A percentile compares a stretch with the other conserved stretches of the same genome.
Evolutionary conservation across 352 stramenopile species (phyloP).

Genomic region (Globisporangium perplexum): DNA sequence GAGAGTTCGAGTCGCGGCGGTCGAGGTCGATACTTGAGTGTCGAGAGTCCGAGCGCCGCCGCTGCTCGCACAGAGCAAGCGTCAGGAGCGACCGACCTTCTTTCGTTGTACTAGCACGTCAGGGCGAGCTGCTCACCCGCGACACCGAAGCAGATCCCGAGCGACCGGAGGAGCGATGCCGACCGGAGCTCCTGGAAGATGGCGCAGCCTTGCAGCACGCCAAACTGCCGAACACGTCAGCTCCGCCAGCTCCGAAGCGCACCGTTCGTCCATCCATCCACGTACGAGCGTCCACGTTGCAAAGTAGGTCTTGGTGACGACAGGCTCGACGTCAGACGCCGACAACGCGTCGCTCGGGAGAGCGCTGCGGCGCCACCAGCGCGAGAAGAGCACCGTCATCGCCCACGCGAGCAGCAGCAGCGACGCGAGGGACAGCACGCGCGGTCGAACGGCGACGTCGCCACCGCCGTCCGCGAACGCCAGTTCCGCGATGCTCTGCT

Average conservation of each 20-base stretch:
- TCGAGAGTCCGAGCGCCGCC: constrained; percentile 2
- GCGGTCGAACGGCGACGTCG: background rate
- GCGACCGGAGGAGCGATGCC: background rate
- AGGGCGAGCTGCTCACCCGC: constrained; percentile 1
- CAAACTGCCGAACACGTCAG: constrained; percentile 3
- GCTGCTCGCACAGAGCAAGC: constrained; percentile 2
- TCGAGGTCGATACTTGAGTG: constrained; percentile 1
- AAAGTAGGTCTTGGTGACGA: constrained; percentile 12
- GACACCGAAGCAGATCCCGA: constrained; percentile 1
- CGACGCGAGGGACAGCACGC: constrained; percentile 6
- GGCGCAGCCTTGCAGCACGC: constrained; percentile 10
- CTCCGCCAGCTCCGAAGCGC: background rate
- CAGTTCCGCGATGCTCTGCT: constrained; percentile 17
- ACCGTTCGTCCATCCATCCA: background rate
- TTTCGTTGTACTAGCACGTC: background rate
- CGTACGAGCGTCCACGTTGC: constrained; percentile 15
- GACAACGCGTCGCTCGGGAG: constrained; percentile 1
- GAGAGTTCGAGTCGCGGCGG: background rate
- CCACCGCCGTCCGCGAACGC: background rate
- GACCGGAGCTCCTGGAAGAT: constrained; percentile 15
- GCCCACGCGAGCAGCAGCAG: constrained; percentile 17
- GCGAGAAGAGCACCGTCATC: constrained; percentile 12
- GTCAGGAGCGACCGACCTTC: background rate
- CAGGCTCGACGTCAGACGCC: background rate
- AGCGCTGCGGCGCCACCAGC: constrained; percentile 12